These are phyloP conservation scores for Prillingera fragicola DNA, from an alignment of 1,284 basidiomycete genomes.

Conservation along the genomic window DNA sequence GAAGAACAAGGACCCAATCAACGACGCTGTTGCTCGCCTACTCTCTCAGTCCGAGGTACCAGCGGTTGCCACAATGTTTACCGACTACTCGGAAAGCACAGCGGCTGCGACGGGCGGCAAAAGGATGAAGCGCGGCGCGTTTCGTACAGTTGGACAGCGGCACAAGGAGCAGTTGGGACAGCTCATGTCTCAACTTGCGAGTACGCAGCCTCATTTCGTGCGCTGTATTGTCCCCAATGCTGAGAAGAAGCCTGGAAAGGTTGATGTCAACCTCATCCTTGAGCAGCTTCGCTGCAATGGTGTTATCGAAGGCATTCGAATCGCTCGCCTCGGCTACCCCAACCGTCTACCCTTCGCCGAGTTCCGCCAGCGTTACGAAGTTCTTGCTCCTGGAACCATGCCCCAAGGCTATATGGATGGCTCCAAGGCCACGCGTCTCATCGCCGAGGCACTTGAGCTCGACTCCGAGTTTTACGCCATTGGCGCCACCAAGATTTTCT, in stretches of 20 bases:
- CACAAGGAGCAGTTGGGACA: conserved; percentile 94
- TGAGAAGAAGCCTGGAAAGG: conserved; percentile 82
- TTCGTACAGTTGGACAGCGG: conserved; percentile 89
- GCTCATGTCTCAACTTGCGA: conserved; percentile 84
- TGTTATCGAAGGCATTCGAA: conserved; percentile 97
- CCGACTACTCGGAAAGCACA: conserved; percentile 65
- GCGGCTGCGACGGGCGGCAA: conserved; percentile 54
- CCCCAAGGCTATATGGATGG: conserved; percentile 96
- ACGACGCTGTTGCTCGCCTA: conserved; percentile 90
- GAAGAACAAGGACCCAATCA: conserved; percentile 99
- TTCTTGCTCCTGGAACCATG: conserved; percentile 87
- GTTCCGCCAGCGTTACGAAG: conserved; percentile 94
- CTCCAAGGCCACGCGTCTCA: conserved; percentile 85
- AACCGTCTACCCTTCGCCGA: conserved; percentile 95
- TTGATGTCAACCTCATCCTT: conserved; percentile 90
- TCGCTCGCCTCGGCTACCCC: conserved; percentile 94
- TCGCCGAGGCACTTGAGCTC: conserved; percentile 84
- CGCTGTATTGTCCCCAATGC: conserved; percentile 96
- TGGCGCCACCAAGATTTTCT: conserved; percentile 97
- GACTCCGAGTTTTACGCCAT: conserved; percentile 82
- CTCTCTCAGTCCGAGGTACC: conserved; percentile 76
- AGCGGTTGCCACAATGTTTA: conserved; percentile 77
- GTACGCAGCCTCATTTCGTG: conserved; percentile 97
- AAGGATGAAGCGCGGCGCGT: conserved; percentile 91
- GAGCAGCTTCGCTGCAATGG: conserved; percentile 98